phyloP scores from a whole-genome alignment of 495 filamentous ascomycete genomes.

The Copromyces sp. region DNA sequence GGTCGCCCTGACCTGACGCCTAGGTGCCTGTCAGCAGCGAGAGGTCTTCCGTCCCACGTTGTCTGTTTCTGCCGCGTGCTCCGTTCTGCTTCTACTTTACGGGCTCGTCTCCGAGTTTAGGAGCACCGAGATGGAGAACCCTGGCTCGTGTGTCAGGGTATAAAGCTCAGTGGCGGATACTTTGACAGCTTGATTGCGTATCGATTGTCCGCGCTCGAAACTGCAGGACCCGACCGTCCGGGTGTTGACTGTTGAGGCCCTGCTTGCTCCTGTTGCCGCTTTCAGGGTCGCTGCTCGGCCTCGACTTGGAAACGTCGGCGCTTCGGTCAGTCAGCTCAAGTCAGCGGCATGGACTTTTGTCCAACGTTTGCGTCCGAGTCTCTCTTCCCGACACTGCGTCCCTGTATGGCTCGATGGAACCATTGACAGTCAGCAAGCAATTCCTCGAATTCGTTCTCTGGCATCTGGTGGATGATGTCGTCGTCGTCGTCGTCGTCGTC shows the following conservation, averaged over 20 bases:
- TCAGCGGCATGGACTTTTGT: background rate
- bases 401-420: background rate
- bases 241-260: background rate
- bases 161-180: background rate
- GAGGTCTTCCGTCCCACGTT: background rate
- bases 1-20: background rate
- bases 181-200: background rate
- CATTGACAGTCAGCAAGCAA: background rate
- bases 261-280: background rate
- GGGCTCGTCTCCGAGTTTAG: background rate
- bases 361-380: background rate
- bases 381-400: background rate
- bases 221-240: background rate
- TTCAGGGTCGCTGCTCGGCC: background rate
- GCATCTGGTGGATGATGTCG: background rate
- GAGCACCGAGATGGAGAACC: background rate
- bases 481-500: background rate
- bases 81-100: background rate
- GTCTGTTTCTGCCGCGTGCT: background rate
- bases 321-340: background rate
- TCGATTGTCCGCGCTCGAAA: background rate
- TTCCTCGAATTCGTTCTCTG: background rate
- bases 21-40: background rate
- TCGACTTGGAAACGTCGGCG: background rate
- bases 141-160: background rate